Percentiles rank a stretch among this genome's conserved stretches.
Conservation (phyloP, 805 yeast species). For the Barnettozyma pratensis region DNA sequence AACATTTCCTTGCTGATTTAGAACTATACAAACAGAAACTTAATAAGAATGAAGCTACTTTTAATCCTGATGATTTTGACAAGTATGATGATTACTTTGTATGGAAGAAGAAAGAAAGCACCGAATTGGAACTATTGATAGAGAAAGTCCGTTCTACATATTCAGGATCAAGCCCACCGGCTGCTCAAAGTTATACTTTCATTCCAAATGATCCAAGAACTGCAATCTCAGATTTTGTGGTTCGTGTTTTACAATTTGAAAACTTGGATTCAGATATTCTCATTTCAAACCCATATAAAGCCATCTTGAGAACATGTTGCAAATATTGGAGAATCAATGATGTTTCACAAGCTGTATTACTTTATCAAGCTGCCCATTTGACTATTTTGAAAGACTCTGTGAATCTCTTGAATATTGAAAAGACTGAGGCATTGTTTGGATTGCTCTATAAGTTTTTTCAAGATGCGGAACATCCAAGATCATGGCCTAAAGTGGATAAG, state of each 20-base stretch:
- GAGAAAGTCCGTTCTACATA: slow-evolving; percentile 8
- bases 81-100: slow-evolving; percentile 27
- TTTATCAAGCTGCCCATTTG: slow-evolving; percentile 46
- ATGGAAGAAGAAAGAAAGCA: slow-evolving; percentile 39
- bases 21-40: slow-evolving; percentile 6
- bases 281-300: slow-evolving; percentile 39
- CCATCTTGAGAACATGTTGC: slow-evolving; percentile 40
- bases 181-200: slow-evolving; percentile 10
- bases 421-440: slow-evolving; percentile 31
- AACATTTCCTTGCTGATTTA: slow-evolving; percentile 28
- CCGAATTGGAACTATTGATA: slow-evolving; percentile 27
- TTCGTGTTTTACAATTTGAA: slow-evolving; percentile 41
- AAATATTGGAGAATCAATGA: slow-evolving; percentile 55
- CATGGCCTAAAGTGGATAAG: slow-evolving; percentile 44
- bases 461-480: slow-evolving; percentile 20
- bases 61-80: slow-evolving; percentile 33
- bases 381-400: slow-evolving; percentile 26
- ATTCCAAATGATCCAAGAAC: slow-evolving; percentile 40
- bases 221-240: slow-evolving; percentile 35
- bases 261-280: slow-evolving; percentile 12
- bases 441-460: slow-evolving; percentile 24
- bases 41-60: slow-evolving; percentile 26
- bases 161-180: not conserved
- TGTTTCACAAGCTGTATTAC: slow-evolving; percentile 42
- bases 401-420: slow-evolving; percentile 26